Evolutionary conservation across 139 green algal species (phyloP), one percentile per base, ranked within the genome.

Genomic region (Yamagishiella unicocca): DNA sequence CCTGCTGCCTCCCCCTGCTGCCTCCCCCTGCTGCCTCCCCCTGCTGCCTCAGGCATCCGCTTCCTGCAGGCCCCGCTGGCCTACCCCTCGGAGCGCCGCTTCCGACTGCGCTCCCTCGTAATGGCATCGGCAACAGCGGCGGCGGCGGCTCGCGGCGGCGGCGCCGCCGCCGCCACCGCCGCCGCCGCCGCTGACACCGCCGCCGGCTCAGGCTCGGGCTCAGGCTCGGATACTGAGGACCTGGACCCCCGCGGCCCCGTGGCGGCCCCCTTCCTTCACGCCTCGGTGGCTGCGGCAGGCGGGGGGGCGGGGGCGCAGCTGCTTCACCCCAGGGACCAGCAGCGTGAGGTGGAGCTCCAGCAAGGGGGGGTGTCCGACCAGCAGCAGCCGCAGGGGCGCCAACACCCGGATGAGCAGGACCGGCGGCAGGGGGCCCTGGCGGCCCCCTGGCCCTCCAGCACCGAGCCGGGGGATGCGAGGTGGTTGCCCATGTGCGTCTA

Each of bases 1-100:
- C 31, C 7, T 40, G 2, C 43, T 8, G 9, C 19, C 43, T 22
- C 64, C 9, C 31, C n/a, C n/a, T n/a, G n/a, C n/a, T n/a, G n/a
- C n/a, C n/a, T n/a, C n/a, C n/a, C n/a, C n/a, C n/a, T n/a, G n/a
- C n/a, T n/a, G n/a, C n/a, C n/a, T n/a, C n/a, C n/a, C n/a, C n/a
- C n/a, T n/a, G n/a, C n/a, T n/a, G 14, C 45, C 42, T 72, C 84
- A 89, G 90, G 90, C 77, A 88, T 93, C 14, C 83, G 96, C 12
- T 98, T 93, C 87, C 50, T 98, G 7, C 96, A 98, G 87, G 93
- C 94, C 0, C 92, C 94, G 1, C 85, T 98, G 53, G 91, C 91
- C 43, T 95, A 95, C 61, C 95, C 95, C 5, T 61, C 64, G 0
- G 96, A 98, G 90, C 88, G 96, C 12, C 53, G 89, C 61, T 86